Evolutionary conservation across 306 rosid species (phyloP), one percentile per base, ranked within the genome.

Genomic region (Ormosia semicastrata): DNA sequence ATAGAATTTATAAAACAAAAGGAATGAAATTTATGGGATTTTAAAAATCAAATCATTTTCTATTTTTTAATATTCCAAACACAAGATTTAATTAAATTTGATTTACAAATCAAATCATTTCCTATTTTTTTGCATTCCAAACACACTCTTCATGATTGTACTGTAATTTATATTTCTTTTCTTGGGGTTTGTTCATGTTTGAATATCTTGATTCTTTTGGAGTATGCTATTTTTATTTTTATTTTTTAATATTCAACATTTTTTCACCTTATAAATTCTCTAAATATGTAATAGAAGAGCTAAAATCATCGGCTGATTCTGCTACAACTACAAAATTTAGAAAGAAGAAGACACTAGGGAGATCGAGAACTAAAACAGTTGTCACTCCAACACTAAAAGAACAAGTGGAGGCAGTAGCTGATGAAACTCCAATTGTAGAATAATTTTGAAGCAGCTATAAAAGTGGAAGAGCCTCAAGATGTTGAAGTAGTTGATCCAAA

Each of bases 391-490:
- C 78, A 64, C 13, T 29, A 63, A 88, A 39, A 64, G 88, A 78
- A 41, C 65, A 75, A 46, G 67, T 33, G 62, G 71, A 69, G 84
- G 88, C 34, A 32, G 83, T 69, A 18, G 80, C 71, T 76, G 87
- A 56, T 66, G 88, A 83, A 66, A 77, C 82, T 66, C 66, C 11
- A 13, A 71, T 50, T 36, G 41, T 37, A 67, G 79, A 47, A n/a
- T 71, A 49, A 36, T 63, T 7, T 8, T 47, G 81, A 44, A 37
- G 70, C 6, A 15, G 74, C 52, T 39, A 85, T 32, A 15, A 81
- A 78, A 52, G 80, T 57, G 73, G 86, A 70, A 59, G 90, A 86
- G 73, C 71, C 84, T 29, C 84, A 14, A 56, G 44, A 83, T 85
- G 84, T 84, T 78, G 82, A 60, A 17, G 72, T 56, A 10, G 79